Percentiles rank a stretch among this genome's conserved stretches.
Conservation (phyloP, 2,329 filamentous ascomycete genomes). For the Calycina herbarum region DNA sequence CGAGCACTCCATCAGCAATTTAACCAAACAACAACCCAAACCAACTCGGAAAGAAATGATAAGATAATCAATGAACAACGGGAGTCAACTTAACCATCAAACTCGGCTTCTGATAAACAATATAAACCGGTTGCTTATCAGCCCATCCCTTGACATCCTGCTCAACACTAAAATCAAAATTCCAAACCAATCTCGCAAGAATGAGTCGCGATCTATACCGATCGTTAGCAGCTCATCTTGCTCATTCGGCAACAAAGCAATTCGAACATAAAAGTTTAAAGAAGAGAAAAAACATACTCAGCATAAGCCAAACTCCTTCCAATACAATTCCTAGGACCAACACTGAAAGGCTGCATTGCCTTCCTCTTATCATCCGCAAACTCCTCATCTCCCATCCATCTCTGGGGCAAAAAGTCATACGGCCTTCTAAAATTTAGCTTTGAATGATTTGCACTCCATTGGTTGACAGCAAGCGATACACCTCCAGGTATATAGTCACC, state of each 20-base stretch:
- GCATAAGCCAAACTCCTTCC: conserved; percentile 19
- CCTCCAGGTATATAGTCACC: conserved; percentile 15
- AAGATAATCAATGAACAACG: not conserved
- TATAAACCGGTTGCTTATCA: not conserved
- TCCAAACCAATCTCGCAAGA: conserved; percentile 27
- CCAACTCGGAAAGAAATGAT: no score
- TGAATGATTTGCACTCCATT: conserved; percentile 13
- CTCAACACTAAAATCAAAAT: conserved; percentile 25
- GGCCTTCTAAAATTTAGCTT: conserved; percentile 31
- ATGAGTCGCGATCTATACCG: conserved; percentile 16
- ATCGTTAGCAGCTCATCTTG: not conserved
- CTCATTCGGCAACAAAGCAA: not conserved
- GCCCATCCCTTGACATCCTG: not conserved
- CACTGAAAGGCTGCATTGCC: conserved; percentile 19
- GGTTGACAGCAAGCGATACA: conserved; percentile 11
- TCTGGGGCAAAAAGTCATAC: conserved; percentile 22
- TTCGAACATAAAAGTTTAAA: not conserved
- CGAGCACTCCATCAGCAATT: not conserved
- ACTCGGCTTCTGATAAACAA: conserved; percentile 8
- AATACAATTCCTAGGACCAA: conserved; percentile 23
- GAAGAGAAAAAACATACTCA: not conserved
- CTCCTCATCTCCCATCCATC: conserved; percentile 37
- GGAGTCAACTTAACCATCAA: conserved; percentile 9
- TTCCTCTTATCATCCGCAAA: conserved; percentile 19
- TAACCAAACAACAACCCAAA: not conserved